A percentile compares a stretch with the other conserved stretches of the same genome.
phyloP scores from a whole-genome alignment of 2,329 filamentous ascomycete species.

The Lecanicillium sp. region DNA sequence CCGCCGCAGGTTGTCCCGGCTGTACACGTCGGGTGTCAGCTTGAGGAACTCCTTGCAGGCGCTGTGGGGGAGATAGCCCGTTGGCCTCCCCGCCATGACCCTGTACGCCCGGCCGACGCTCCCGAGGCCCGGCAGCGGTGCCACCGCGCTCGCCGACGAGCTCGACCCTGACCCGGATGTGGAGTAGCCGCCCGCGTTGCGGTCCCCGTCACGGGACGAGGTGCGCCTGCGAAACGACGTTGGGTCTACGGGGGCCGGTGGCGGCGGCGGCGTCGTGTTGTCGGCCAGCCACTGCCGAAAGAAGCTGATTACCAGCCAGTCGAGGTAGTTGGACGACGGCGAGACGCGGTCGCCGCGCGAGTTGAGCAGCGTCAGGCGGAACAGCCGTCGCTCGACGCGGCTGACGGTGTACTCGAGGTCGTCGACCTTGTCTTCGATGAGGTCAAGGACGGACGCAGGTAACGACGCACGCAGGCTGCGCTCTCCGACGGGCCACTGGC shows the following conservation, averaged over 20 bases:
- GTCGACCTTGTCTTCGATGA: constrained; percentile 93
- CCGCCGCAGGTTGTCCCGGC: constrained; percentile 72
- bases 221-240: constrained; percentile 17
- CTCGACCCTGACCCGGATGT: constrained; percentile 15
- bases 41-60: constrained; percentile 90
- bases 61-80: constrained; percentile 70
- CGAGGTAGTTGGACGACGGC: constrained; percentile 71
- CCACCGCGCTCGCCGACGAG: constrained; percentile 28
- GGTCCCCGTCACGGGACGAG: constrained; percentile 20
- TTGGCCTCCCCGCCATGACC: constrained; percentile 52
- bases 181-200: no score
- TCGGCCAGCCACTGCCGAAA: constrained; percentile 93
- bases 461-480: constrained; percentile 67
- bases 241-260: constrained; percentile 21
- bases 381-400: constrained; percentile 73
- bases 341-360: constrained; percentile 74
- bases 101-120: constrained; percentile 71
- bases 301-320: constrained; percentile 80
- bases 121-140: constrained; percentile 54
- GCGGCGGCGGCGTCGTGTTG: constrained; percentile 66
- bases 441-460: constrained; percentile 69
- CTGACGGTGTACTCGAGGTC: constrained; percentile 79
- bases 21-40: constrained; percentile 73
- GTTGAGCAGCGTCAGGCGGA: constrained; percentile 72
- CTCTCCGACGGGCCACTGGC: constrained; percentile 81